A percentile compares a stretch with the other conserved stretches of the same genome.
These are phyloP conservation scores for Pichia manshurica DNA, from an alignment of 805 yeast genomes.

Conservation along the genomic window DNA sequence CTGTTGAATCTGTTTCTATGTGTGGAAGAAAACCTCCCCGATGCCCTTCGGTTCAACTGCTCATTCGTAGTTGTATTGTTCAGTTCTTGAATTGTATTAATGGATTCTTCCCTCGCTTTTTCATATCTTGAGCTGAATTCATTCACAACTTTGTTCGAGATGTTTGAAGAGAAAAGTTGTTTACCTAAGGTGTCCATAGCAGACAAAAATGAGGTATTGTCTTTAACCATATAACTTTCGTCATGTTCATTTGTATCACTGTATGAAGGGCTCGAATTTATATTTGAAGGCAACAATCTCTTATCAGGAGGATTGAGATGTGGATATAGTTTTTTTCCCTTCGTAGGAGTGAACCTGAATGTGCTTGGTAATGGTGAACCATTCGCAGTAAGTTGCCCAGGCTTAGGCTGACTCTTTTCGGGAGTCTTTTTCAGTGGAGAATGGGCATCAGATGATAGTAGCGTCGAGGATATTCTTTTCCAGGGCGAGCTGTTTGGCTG, in stretches of 20 bases:
- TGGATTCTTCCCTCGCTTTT: conserved; percentile 30
- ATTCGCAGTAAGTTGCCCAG: background rate
- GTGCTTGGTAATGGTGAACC: conserved; percentile 24
- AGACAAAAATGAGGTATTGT: conserved; percentile 23
- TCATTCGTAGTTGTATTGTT: conserved; percentile 21
- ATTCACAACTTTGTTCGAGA: conserved; percentile 39
- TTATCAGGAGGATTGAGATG: conserved; percentile 16
- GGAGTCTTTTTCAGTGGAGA: conserved; percentile 9
- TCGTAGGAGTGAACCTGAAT: conserved; percentile 29
- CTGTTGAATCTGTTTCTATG: conserved; percentile 41
- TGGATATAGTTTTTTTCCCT: conserved; percentile 27
- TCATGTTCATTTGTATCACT: conserved; percentile 17
- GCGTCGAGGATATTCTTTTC: conserved; percentile 3
- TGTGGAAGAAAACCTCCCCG: conserved; percentile 39
- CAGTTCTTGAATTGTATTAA: conserved; percentile 22
- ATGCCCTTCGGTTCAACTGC: conserved; percentile 22
- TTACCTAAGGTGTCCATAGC: conserved; percentile 35
- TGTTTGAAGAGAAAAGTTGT: conserved; percentile 42
- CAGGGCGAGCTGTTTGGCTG: conserved; percentile 9
- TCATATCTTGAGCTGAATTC: conserved; percentile 41
- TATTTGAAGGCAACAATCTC: background rate
- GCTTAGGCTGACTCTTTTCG: background rate
- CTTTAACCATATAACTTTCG: conserved; percentile 28
- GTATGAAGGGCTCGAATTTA: conserved; percentile 2
- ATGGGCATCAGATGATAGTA: background rate